phyloP scores from a whole-genome alignment of 441 rosid species.

The Aquilaria agallochum region DNA sequence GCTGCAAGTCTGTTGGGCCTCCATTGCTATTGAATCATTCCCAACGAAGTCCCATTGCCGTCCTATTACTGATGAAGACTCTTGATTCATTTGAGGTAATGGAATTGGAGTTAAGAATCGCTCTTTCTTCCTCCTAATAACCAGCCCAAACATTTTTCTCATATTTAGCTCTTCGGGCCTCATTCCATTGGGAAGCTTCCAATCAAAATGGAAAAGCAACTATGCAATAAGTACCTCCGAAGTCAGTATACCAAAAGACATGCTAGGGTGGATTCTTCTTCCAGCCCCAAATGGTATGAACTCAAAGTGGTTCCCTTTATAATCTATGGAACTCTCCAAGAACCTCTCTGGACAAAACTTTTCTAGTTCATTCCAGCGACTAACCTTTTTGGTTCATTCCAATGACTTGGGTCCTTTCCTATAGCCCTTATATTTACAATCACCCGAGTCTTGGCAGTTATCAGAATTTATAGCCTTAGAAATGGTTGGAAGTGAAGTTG shows the following conservation, averaged over 20 bases:
- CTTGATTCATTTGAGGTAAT: too few species aligned
- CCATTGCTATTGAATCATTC: too few species aligned
- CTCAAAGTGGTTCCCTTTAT: conserved; percentile 22
- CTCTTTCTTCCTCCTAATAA: too few species aligned
- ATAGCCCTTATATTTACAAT: conserved; percentile 19
- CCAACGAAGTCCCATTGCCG: too few species aligned
- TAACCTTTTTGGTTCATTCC: conserved; percentile 12
- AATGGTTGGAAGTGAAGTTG: too few species aligned
- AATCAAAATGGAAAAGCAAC: conserved; percentile 27
- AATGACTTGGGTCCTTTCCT: conserved; percentile 16
- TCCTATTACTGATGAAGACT: too few species aligned
- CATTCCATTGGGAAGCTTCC: conserved; percentile 26
- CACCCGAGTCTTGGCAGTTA: conserved; percentile 17
- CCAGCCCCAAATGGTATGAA: conserved; percentile 29
- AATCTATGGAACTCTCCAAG: conserved; percentile 13
- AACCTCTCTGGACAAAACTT: conserved; percentile 29
- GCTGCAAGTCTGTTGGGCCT: too few species aligned
- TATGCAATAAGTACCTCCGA: conserved; percentile 24
- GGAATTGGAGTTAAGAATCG: too few species aligned
- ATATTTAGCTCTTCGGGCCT: conserved; percentile 1
- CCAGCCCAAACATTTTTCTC: too few species aligned
- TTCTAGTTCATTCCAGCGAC: conserved; percentile 22
- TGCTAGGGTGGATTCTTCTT: conserved; percentile 27
- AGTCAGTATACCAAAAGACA: conserved; percentile 9
- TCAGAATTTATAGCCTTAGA: background rate